These are phyloP conservation scores for Naganishia sp. DNA, from an alignment of 1,284 basidiomycete genomes.

Conservation along the genomic window DNA sequence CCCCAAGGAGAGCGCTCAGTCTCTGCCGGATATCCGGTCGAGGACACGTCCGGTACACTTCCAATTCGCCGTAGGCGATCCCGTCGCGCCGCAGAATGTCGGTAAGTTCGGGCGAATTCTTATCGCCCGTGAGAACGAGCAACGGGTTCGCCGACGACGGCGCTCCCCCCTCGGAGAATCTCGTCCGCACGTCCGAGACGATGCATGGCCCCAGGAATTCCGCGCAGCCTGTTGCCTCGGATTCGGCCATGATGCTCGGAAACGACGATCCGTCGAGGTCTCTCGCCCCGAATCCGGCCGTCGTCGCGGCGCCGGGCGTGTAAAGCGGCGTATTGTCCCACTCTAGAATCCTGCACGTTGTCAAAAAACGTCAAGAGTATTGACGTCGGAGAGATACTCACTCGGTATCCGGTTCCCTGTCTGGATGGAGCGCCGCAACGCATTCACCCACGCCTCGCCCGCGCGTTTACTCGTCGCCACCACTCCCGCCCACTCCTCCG, in stretches of 20 bases:
- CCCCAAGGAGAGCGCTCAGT: not conserved
- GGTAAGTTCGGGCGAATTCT: slow-evolving; percentile 28
- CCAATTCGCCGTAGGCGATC: not conserved
- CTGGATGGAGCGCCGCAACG: slow-evolving; percentile 20
- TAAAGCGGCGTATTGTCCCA: slow-evolving; percentile 30
- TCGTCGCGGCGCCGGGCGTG: slow-evolving; percentile 32
- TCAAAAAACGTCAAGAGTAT: not conserved
- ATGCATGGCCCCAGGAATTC: slow-evolving; percentile 26
- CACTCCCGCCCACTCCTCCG: slow-evolving; percentile 40
- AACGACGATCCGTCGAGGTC: not conserved
- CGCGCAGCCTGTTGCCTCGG: slow-evolving; percentile 30
- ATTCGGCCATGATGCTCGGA: slow-evolving; percentile 18
- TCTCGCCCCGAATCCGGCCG: slow-evolving; percentile 4
- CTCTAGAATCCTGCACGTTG: not conserved
- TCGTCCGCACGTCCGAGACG: slow-evolving; percentile 1
- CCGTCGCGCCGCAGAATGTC: slow-evolving; percentile 1
- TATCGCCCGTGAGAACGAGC: slow-evolving; percentile 32
- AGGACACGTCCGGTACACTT: slow-evolving; percentile 26
- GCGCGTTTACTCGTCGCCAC: slow-evolving; percentile 42
- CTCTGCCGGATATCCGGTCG: slow-evolving; percentile 7
- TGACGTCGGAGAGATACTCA: not conserved
- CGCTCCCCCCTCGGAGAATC: not conserved
- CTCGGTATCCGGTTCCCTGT: not conserved
- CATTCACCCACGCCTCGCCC: slow-evolving; percentile 43
- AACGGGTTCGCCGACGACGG: slow-evolving; percentile 8